phyloP scores from a whole-genome alignment of 495 filamentous ascomycete genomes.

The Neurospora sp. region DNA sequence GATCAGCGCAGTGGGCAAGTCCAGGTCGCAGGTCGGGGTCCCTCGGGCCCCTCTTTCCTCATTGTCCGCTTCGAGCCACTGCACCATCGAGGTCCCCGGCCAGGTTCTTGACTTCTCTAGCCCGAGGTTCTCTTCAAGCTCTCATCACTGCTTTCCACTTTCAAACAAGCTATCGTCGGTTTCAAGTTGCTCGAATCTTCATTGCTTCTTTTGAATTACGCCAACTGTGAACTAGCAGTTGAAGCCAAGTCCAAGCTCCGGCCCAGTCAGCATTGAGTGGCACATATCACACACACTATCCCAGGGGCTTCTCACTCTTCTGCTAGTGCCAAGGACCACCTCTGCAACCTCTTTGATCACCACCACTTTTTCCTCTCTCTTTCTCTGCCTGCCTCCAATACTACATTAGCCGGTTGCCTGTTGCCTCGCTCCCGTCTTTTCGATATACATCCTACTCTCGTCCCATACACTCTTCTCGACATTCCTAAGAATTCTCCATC shows the following conservation, averaged over 20 bases:
- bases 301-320: background rate
- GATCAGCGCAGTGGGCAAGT: background rate
- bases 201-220: background rate
- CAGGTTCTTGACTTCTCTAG: background rate
- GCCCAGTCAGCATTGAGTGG: background rate
- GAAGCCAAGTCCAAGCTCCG: background rate
- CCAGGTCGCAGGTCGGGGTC: background rate
- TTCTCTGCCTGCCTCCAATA: background rate
- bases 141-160: background rate
- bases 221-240: background rate
- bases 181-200: background rate
- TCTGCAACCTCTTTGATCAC: background rate
- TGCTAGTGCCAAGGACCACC: background rate
- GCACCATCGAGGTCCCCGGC: background rate
- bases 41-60: background rate
- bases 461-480: background rate
- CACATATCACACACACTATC: background rate
- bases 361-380: background rate
- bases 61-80: background rate
- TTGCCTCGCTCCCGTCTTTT: background rate
- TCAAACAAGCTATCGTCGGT: background rate
- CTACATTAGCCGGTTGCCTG: background rate
- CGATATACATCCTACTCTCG: background rate
- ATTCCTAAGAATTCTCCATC: background rate
- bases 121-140: background rate